Evolutionary conservation across 208 protist genomes (phyloP).

Genomic region (Leishmania tarentolae): DNA sequence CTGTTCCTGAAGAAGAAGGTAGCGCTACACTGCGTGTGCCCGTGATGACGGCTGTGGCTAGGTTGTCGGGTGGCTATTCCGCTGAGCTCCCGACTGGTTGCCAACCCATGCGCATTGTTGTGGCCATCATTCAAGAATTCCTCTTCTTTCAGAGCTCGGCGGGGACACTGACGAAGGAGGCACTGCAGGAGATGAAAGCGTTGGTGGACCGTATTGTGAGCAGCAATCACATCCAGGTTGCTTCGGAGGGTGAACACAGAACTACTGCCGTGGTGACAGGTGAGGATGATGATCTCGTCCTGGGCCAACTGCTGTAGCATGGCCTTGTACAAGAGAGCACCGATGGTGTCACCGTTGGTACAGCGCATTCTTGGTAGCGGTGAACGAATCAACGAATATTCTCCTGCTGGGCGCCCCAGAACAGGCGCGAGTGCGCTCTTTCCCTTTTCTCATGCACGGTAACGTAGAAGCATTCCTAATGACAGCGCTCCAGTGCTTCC

Average conservation of each 20-base stretch:
- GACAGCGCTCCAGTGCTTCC: not conserved
- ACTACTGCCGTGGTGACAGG: not conserved
- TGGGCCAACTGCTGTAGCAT: constrained; percentile 22
- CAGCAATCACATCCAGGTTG: constrained; percentile 60
- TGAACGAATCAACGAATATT: not conserved
- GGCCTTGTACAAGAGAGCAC: not conserved
- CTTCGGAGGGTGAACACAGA: constrained; percentile 6
- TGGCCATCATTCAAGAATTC: constrained; percentile 88
- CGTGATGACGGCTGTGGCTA: constrained; percentile 67
- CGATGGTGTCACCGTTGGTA: not conserved
- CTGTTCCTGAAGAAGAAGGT: not conserved
- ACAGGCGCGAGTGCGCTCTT: not conserved
- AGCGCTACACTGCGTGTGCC: constrained; percentile 43
- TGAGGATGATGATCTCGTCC: constrained; percentile 13
- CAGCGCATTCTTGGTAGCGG: too few relatives aligned
- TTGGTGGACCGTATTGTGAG: constrained; percentile 51
- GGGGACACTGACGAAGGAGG: constrained; percentile 63
- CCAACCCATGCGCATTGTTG: constrained; percentile 74
- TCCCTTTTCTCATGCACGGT: not conserved
- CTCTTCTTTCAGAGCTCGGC: constrained; percentile 82
- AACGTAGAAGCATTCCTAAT: not conserved
- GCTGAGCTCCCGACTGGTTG: constrained; percentile 19
- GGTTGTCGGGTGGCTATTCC: constrained; percentile 33
- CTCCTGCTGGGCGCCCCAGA: not conserved
- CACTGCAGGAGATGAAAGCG: constrained; percentile 48